phyloP scores from a whole-genome alignment of 345 rosid species.

The Pistacia vera region DNA sequence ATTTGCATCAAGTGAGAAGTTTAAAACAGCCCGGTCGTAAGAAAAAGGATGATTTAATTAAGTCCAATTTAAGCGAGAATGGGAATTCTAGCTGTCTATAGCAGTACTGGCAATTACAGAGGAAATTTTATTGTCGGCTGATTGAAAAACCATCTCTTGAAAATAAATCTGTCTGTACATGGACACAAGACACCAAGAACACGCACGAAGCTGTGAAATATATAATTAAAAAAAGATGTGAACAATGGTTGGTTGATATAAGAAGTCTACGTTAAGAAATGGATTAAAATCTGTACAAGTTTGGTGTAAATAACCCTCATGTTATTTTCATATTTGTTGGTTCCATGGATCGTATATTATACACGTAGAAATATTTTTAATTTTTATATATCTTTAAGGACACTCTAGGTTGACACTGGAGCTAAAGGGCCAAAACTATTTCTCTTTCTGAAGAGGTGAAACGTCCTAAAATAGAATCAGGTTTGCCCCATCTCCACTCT shows the following conservation, averaged over 20 bases:
- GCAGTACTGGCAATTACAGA: background rate
- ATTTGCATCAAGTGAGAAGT: too few relatives aligned
- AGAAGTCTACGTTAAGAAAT: conserved; percentile 42
- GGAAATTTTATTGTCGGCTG: background rate
- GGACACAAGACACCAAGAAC: too few relatives aligned
- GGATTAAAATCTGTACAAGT: conserved; percentile 12
- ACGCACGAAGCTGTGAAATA: too few relatives aligned
- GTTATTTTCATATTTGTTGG: conserved; percentile 21
- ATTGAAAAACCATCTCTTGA: too few relatives aligned
- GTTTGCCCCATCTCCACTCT: conserved; percentile 32
- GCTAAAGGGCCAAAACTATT: conserved; percentile 13
- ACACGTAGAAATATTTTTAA: background rate
- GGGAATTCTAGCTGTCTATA: too few relatives aligned
- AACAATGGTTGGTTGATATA: conserved; percentile 16
- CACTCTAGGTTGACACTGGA: conserved; percentile 46
- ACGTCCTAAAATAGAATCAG: conserved; percentile 24
- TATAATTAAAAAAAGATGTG: too few relatives aligned
- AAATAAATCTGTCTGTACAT: background rate
- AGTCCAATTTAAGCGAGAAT: too few relatives aligned
- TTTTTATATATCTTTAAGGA: conserved; percentile 31
- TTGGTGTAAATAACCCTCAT: conserved; percentile 12
- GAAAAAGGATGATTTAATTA: too few relatives aligned
- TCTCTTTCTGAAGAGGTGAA: conserved; percentile 28
- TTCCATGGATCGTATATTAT: background rate
- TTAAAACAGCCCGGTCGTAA: too few relatives aligned